Evolutionary conservation across 2,329 filamentous ascomycete species (phyloP).

Genomic region (Pestalotiopsis sp.): DNA sequence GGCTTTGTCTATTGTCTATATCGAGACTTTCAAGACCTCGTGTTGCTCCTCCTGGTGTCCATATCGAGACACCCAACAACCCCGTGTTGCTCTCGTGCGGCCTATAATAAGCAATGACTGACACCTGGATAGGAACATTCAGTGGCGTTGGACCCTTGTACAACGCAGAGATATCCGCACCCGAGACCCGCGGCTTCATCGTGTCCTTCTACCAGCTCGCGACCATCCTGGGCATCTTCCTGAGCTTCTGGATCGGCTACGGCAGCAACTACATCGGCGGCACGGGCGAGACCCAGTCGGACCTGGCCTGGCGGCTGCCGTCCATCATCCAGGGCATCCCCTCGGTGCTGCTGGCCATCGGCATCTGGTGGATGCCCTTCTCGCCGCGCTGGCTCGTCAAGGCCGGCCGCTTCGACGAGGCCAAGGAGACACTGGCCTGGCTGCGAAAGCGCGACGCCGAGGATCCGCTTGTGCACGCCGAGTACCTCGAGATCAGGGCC

Average conservation of each 20-base stretch:
- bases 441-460: slow-evolving; percentile 47
- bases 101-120: no score
- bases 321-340: slow-evolving; percentile 28
- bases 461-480: slow-evolving; percentile 50
- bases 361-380: slow-evolving; percentile 45
- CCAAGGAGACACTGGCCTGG: slow-evolving; percentile 44
- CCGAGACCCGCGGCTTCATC: slow-evolving; percentile 19
- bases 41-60: no score
- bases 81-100: no score
- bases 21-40: no score
- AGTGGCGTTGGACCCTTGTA: slow-evolving; percentile 17
- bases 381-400: slow-evolving; percentile 54
- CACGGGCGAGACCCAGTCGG: slow-evolving; percentile 17
- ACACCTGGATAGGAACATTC: slow-evolving; percentile 30
- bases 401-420: slow-evolving; percentile 47
- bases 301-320: slow-evolving; percentile 31
- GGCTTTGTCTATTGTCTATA: no score
- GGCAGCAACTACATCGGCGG: slow-evolving; percentile 34
- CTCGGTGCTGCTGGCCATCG: slow-evolving; percentile 27
- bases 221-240: slow-evolving; percentile 28
- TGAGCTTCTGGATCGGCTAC: slow-evolving; percentile 27
- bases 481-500: slow-evolving; percentile 49
- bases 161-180: slow-evolving; percentile 26
- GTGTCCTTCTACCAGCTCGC: slow-evolving; percentile 23
- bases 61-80: no score